phyloP scores from a whole-genome alignment of 306 rosid genomes.

The Parietaria judaica region DNA sequence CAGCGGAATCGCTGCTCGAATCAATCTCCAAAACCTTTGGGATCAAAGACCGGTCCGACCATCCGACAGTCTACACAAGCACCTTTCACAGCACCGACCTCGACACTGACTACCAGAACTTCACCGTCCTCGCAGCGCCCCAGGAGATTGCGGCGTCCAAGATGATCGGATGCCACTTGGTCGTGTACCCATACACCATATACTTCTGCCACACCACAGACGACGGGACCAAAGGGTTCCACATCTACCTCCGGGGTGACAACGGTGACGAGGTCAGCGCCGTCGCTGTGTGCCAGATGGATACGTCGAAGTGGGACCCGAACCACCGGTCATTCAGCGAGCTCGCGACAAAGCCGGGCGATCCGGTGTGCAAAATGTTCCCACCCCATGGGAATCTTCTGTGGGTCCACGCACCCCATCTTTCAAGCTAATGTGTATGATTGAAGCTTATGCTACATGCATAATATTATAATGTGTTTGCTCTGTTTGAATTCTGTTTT shows the following conservation, averaged over 20 bases:
- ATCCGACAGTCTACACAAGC: too few species aligned
- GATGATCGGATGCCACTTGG: constrained; percentile 72
- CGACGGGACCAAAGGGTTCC: constrained; percentile 36
- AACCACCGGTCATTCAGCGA: constrained; percentile 54
- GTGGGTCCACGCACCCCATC: constrained; percentile 5
- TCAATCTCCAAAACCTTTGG: too few species aligned
- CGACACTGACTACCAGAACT: constrained; percentile 36
- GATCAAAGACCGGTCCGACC: too few species aligned
- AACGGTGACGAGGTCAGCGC: constrained; percentile 59
- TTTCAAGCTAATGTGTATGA: too few species aligned
- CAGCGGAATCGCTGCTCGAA: too few species aligned
- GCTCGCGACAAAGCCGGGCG: constrained; percentile 46
- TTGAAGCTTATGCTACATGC: too few species aligned
- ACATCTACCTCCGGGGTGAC: constrained; percentile 40
- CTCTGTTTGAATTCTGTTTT: too few species aligned
- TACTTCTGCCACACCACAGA: constrained; percentile 55
- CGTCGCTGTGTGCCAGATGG: constrained; percentile 62
- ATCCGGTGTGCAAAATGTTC: constrained; percentile 69
- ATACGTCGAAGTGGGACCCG: constrained; percentile 60
- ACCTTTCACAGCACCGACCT: too few species aligned
- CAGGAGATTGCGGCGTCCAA: constrained; percentile 33
- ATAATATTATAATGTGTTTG: too few species aligned
- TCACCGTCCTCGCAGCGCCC: constrained; percentile 38
- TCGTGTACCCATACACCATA: constrained; percentile 70
- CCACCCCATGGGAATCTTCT: constrained; percentile 60